Evolutionary conservation across 495 filamentous ascomycete genomes (phyloP), one percentile per base, ranked within the genome.

Genomic region (Annulohypoxylon maeteangense): DNA sequence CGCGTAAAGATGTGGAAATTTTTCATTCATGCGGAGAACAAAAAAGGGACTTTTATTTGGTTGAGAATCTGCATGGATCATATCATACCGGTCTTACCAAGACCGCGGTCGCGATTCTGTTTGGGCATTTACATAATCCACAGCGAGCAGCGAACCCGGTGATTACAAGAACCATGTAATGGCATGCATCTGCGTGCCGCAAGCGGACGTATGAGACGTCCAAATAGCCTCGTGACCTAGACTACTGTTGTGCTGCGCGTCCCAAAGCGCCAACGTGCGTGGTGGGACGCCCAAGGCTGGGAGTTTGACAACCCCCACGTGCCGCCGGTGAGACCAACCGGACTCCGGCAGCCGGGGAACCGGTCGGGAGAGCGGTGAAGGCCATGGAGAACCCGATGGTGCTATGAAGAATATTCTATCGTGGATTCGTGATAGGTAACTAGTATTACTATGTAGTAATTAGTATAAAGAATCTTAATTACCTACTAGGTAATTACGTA

Each of bases 191-290:
- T 48, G 45, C 34, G 64, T 29, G 64, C 70, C 64, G 70, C 64
- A 68, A 47, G 48, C 64, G 61, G 70, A 72, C 70, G 70, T 73
- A 47, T 48, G 58, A 55, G 70, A 72, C 70, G 70, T 73, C 62
- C 27, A 69, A 73, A 66, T 73, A 73, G 56, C 66, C 70, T 69
- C 65, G 70, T 73, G 65, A 69, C 65, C 60, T 34, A 27, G 54
- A 53, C 56, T 48, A 32, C 59, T 68, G 65, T 29, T 44, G 65
- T 65, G 70, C 55, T 62, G 68, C 68, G 62, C 48, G 54, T 71
- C 31, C 22, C 22, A 62, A 12, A 59, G 14, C n/a, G 14, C 16
- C 50, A 32, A 34, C 25, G 12, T 34, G 31, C 18, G 70, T 36
- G 27, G 65, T 68, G 65, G 54, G 56, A 68, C 69, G 12, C 34